Percentiles rank a stretch among this genome's conserved stretches.
Evolutionary conservation across 1,284 basidiomycete species (phyloP).

Genomic region (Grifola frondosa): DNA sequence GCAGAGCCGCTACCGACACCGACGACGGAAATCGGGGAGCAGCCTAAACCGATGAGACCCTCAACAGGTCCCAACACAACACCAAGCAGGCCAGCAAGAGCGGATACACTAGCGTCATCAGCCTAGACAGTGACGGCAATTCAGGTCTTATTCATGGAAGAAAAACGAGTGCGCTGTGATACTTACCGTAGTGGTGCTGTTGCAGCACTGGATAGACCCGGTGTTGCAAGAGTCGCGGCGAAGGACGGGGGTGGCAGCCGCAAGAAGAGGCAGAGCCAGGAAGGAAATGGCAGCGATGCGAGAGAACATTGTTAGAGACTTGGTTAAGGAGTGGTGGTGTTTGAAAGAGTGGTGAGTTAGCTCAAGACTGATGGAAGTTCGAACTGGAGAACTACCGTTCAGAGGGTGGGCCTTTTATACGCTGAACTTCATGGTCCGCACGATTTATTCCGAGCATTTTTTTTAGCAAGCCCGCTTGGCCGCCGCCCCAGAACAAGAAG

Average conservation of each 20-base stretch:
- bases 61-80: constrained; percentile 18
- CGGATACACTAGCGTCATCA: constrained; percentile 5
- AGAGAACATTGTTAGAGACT: constrained; percentile 21
- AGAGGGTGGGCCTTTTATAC: too few relatives aligned
- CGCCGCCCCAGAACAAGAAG: too few relatives aligned
- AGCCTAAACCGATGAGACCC: constrained; percentile 20
- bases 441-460: too few relatives aligned
- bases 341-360: constrained; percentile 21
- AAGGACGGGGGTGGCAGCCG: constrained; percentile 23
- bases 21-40: constrained; percentile 21
- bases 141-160: background rate
- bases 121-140: constrained; percentile 10
- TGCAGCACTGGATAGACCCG: constrained; percentile 33
- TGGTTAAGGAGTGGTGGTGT: constrained; percentile 9
- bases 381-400: too few relatives aligned
- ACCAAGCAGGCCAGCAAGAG: constrained; percentile 19
- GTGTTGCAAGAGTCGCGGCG: constrained; percentile 27
- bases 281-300: constrained; percentile 19
- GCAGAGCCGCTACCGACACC: constrained; percentile 15
- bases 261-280: constrained; percentile 26
- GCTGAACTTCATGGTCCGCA: too few relatives aligned
- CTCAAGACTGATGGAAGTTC: too few relatives aligned
- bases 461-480: too few relatives aligned
- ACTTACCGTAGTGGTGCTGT: constrained; percentile 23
- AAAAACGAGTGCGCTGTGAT: too few relatives aligned